Evolutionary conservation across 345 rosid genomes (phyloP).

Genomic region (Camelina neglecta): DNA sequence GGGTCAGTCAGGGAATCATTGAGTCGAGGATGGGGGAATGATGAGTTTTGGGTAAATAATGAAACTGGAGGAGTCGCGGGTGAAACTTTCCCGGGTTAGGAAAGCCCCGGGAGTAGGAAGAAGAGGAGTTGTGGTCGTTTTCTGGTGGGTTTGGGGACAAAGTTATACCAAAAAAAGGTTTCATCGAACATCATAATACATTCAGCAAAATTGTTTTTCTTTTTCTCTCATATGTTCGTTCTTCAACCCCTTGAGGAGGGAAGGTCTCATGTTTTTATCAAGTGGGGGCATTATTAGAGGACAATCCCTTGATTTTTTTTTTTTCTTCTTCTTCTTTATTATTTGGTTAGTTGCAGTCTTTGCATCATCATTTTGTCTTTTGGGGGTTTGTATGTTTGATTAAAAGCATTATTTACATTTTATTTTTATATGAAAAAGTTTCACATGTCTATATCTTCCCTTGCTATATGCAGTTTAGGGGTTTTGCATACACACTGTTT

Average conservation of each 20-base stretch:
- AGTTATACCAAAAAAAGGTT: constrained; percentile 27
- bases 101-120: constrained; percentile 26
- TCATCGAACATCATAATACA: constrained; percentile 40
- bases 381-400: constrained; percentile 47
- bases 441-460: constrained; percentile 17
- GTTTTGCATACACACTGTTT: constrained; percentile 23
- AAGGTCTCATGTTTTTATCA: constrained; percentile 39
- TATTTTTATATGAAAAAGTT: constrained; percentile 35
- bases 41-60: constrained; percentile 45
- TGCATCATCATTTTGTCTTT: constrained; percentile 47
- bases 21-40: constrained; percentile 38
- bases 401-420: constrained; percentile 39
- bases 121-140: constrained; percentile 18
- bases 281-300: constrained; percentile 43
- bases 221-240: constrained; percentile 36
- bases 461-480: constrained; percentile 7
- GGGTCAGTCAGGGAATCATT: constrained; percentile 44
- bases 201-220: constrained; percentile 40
- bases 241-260: constrained; percentile 35
- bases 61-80: constrained; percentile 43
- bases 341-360: constrained; percentile 45
- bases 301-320: constrained; percentile 42
- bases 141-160: constrained; percentile 35
- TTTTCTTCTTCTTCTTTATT: not conserved
- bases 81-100: constrained; percentile 3